phyloP scores from a whole-genome alignment of 208 protist genomes.

The Willaertia magna region DNA sequence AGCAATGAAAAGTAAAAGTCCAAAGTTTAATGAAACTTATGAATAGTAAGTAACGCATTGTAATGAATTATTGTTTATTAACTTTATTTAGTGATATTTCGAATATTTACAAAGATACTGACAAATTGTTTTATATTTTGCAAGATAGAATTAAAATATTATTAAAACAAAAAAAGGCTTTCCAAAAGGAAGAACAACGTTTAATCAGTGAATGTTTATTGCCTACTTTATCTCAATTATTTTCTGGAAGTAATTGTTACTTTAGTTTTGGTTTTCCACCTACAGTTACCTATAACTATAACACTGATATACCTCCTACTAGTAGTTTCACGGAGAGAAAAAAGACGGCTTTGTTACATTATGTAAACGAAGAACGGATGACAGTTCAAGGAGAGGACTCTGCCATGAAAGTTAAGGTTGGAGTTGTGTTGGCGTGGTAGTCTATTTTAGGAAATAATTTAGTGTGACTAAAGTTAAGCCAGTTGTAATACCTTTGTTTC shows the following conservation, averaged over 20 bases:
- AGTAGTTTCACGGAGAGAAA: too few species aligned
- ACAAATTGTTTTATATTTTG: not conserved
- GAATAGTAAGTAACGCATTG: not conserved
- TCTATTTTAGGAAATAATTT: too few species aligned
- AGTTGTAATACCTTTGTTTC: too few species aligned
- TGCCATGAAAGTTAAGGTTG: too few species aligned
- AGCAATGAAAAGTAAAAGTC: not conserved
- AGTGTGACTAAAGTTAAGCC: too few species aligned
- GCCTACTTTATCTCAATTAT: not conserved
- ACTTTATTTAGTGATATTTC: not conserved
- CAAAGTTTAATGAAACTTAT: not conserved
- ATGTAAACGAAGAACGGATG: too few species aligned
- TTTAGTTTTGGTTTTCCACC: not conserved
- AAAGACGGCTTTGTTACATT: too few species aligned
- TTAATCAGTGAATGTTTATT: not conserved
- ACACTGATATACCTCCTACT: too few species aligned
- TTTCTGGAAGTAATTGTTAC: not conserved
- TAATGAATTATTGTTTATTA: not conserved
- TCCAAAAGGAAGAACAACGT: not conserved
- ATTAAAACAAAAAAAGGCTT: not conserved
- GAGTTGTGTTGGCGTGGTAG: too few species aligned
- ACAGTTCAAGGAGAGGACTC: too few species aligned
- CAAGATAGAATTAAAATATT: not conserved
- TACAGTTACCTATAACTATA: too few species aligned
- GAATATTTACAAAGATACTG: not conserved